Conservation (phyloP, 2,329 filamentous ascomycete species). For the Rutstroemia sp. region DNA sequence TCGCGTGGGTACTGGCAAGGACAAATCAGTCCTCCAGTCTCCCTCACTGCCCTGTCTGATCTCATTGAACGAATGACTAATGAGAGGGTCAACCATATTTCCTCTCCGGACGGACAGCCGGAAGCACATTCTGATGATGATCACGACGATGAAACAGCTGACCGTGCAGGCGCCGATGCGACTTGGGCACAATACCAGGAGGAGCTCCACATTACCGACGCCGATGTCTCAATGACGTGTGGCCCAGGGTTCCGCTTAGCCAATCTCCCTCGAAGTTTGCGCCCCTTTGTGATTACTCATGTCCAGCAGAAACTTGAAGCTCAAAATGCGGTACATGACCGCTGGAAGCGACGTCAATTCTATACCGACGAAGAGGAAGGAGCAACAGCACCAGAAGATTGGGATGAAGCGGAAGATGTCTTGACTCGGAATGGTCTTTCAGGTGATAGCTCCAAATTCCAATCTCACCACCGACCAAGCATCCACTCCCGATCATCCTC, state of each 20-base stretch:
- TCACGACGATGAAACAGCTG: not conserved
- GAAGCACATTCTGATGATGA: not conserved
- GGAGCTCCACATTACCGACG: slow-evolving; percentile 23
- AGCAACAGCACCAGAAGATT: slow-evolving; percentile 54
- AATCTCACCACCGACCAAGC: slow-evolving; percentile 36
- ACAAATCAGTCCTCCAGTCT: slow-evolving; percentile 22
- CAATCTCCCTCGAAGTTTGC: slow-evolving; percentile 16
- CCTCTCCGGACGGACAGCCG: not conserved
- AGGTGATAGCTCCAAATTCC: slow-evolving; percentile 38
- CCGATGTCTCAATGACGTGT: slow-evolving; percentile 25
- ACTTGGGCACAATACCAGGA: slow-evolving; percentile 19
- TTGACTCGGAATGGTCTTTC: slow-evolving; percentile 15
- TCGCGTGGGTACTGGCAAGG: slow-evolving; percentile 22
- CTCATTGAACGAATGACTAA: slow-evolving; percentile 13
- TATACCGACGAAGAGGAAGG: slow-evolving; percentile 85
- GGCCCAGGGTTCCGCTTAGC: slow-evolving; percentile 21
- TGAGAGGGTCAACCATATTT: not conserved
- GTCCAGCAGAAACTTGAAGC: slow-evolving; percentile 20
- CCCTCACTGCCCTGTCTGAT: slow-evolving; percentile 8
- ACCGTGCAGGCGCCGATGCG: not conserved
- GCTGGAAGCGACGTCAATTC: slow-evolving; percentile 71
- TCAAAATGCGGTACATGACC: slow-evolving; percentile 46
- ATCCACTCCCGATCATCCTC: slow-evolving; percentile 65
- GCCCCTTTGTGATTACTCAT: slow-evolving; percentile 22
- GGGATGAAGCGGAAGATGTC: slow-evolving; percentile 53